phyloP scores from a whole-genome alignment of 352 stramenopile genomes.

The Phytophthora podocarpi region DNA sequence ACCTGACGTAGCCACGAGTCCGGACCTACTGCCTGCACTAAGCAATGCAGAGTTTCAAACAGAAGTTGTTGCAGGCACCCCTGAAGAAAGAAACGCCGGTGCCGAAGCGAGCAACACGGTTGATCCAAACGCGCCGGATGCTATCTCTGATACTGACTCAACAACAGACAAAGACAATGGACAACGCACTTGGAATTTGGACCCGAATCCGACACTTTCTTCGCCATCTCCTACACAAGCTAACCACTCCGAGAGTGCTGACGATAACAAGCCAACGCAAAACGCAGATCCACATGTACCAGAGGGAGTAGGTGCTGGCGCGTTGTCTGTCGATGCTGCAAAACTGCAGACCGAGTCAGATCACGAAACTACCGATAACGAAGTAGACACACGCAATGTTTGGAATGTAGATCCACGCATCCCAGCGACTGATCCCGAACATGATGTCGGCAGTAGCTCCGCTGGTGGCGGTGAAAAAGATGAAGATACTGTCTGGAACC shows the following conservation, averaged over 20 bases:
- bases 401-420: constrained; percentile 23
- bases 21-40: neutral
- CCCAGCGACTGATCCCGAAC: neutral
- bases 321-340: neutral
- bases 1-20: neutral
- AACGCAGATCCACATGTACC: neutral
- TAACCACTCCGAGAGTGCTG: too few species aligned
- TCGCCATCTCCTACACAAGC: neutral
- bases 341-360: neutral
- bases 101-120: neutral
- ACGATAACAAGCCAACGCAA: neutral
- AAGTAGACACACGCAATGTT: neutral
- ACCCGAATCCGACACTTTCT: neutral
- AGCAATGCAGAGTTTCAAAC: neutral
- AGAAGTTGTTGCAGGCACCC: neutral
- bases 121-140: neutral
- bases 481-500: constrained; percentile 17
- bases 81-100: neutral
- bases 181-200: constrained; percentile 14
- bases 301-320: neutral
- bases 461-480: neutral
- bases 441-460: neutral
- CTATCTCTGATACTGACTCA: neutral
- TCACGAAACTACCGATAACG: neutral
- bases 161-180: neutral